Evolutionary conservation across 495 filamentous ascomycete genomes (phyloP), one percentile per base, ranked within the genome.

Genomic region (Darksidea phi): DNA sequence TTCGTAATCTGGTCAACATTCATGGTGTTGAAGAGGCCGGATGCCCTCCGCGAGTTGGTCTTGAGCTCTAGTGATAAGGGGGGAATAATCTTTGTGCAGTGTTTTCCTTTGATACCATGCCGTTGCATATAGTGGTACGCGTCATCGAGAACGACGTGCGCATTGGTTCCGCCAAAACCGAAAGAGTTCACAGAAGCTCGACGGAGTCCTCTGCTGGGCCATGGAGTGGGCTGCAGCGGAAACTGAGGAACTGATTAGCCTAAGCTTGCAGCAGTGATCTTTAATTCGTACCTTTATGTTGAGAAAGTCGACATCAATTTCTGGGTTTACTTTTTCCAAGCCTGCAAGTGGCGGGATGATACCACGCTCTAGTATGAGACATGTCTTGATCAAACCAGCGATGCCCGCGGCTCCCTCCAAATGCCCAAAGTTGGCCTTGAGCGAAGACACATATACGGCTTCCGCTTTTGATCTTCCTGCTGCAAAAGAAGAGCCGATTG

Each of bases 241-340:
- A 58, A 36, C 41, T 48, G 8, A 8, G 10, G 10, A 32, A 17
- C 7, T 23, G 34, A 15, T 52, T 6, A 36, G 23, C 24, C 12
- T 17, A 15, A 21, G n/a, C 15, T 32, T n/a, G 34, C 7, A 13
- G 18, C 37, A 11, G 20, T 2, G 68, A 68, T n/a, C 65, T 52
- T 50, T 11, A 45, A 46, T 37, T 55, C 55, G 0, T 43, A 58
- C 42, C 36, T 37, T 21, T 6, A 58, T 34, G 28, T 58, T 58
- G 13, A 49, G 28, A 37, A 48, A 37, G 4, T 65, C 58, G 7
- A 47, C 48, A 6, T 59, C 37, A n/a, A 76, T 73, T 26, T 70
- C 67, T 6, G 71, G 68, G 57, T 75, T 77, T 13, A 71, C 45
- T 8, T 54, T 67, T 18, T 58, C 55, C 11, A 58, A 45, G n/a